phyloP scores from a whole-genome alignment of 2,329 filamentous ascomycete species.

The Leptographium galeiforme region DNA sequence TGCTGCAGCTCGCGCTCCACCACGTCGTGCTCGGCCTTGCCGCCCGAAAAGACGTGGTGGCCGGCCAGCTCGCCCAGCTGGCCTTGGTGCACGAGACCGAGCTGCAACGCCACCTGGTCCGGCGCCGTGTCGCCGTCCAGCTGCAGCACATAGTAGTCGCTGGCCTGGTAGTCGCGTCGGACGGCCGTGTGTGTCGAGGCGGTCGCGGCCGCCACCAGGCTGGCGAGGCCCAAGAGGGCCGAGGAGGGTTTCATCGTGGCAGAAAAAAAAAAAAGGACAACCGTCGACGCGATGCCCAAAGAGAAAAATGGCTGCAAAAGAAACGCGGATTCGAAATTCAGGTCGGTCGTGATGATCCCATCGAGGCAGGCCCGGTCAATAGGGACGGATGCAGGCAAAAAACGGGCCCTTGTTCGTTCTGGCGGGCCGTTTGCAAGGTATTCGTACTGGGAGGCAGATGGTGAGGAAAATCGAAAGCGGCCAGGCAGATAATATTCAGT shows the following conservation, averaged over 20 bases:
- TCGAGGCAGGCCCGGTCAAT: not conserved
- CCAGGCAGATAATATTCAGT: no score
- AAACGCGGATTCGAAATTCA: not conserved
- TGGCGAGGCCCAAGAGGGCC: slow-evolving; percentile 38
- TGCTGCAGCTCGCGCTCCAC: slow-evolving; percentile 40
- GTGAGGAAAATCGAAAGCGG: no score
- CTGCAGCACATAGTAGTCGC: slow-evolving; percentile 91
- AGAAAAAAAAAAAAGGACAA: no score
- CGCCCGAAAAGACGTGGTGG: slow-evolving; percentile 77
- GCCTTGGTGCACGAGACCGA: slow-evolving; percentile 73
- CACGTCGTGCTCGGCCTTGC: slow-evolving; percentile 46
- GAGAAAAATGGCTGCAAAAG: not conserved
- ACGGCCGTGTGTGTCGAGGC: slow-evolving; percentile 31
- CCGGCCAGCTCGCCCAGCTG: slow-evolving; percentile 61
- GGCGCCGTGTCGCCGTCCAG: slow-evolving; percentile 55
- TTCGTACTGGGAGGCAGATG: no score
- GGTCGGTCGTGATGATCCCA: not conserved
- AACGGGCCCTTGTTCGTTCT: not conserved
- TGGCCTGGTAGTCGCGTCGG: slow-evolving; percentile 58
- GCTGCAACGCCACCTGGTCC: slow-evolving; percentile 51
- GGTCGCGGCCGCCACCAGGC: slow-evolving; percentile 31
- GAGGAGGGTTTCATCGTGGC: slow-evolving; percentile 35
- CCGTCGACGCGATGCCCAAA: not conserved
- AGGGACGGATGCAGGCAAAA: not conserved
- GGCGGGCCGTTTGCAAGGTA: no score